Conservation (phyloP, 192 early-diverging fungal species). For the Globomyces pollinis-pini region DNA sequence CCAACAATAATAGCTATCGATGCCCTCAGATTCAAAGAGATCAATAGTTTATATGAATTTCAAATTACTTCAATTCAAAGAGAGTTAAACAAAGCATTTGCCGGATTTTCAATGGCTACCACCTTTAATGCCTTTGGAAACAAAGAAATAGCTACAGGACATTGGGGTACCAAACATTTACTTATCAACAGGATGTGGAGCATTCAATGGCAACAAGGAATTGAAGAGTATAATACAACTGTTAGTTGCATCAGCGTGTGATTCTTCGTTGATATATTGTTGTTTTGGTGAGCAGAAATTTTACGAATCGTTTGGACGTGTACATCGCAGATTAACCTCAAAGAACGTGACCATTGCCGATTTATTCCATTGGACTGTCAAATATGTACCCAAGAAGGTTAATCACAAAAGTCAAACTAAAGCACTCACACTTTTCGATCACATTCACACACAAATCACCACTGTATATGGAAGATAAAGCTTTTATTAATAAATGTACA, state of each 20-base stretch:
- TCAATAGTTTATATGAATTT: neutral
- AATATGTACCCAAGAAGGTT: no score
- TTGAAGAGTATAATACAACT: neutral
- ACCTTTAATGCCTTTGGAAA: no score
- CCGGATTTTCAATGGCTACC: neutral
- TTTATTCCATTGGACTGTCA: neutral
- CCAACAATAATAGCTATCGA: neutral
- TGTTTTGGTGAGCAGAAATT: neutral
- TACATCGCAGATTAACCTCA: neutral
- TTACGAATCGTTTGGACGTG: neutral
- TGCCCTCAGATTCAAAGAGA: neutral
- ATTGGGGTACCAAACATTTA: neutral
- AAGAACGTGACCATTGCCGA: neutral
- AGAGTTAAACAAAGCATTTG: neutral
- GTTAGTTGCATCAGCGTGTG: neutral
- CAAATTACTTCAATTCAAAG: neutral
- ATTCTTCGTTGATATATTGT: neutral
- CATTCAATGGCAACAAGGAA: neutral
- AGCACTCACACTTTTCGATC: no score
- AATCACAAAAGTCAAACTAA: no score
- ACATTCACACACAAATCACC: no score
- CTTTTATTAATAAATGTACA: no score
- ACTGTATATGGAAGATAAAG: no score
- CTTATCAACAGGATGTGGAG: neutral
- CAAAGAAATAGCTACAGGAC: neutral